phyloP scores from a whole-genome alignment of 345 rosid genomes.

The Eucalyptus polybractea region DNA sequence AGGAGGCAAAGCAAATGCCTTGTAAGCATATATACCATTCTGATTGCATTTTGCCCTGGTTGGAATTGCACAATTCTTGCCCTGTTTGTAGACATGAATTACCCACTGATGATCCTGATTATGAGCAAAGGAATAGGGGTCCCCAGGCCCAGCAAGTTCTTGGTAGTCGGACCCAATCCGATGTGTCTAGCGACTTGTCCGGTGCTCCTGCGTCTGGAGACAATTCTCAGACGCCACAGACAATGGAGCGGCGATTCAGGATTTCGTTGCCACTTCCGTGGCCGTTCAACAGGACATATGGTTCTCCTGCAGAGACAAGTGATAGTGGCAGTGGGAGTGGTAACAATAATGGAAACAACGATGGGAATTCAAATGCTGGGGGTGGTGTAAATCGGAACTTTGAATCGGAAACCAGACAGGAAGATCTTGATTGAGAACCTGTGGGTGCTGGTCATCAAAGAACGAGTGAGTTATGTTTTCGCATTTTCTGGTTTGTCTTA shows the following conservation, averaged over 20 bases:
- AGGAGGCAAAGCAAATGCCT: slow-evolving; percentile 46
- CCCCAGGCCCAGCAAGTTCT: not conserved
- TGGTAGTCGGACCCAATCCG: not conserved
- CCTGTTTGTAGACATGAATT: slow-evolving; percentile 61
- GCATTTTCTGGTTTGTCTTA: not conserved
- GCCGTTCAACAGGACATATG: slow-evolving; percentile 23
- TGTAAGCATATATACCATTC: slow-evolving; percentile 57
- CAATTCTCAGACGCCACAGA: slow-evolving; percentile 13
- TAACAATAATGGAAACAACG: slow-evolving; percentile 3
- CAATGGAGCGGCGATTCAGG: slow-evolving; percentile 41
- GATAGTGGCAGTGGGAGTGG: slow-evolving; percentile 13
- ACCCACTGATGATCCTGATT: slow-evolving; percentile 58
- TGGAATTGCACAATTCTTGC: slow-evolving; percentile 58
- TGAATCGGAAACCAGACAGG: slow-evolving; percentile 21
- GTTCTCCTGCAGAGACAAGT: slow-evolving; percentile 15
- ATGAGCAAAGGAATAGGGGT: slow-evolving; percentile 19
- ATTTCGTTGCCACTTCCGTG: slow-evolving; percentile 48
- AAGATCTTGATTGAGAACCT: slow-evolving; percentile 48
- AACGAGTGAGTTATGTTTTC: not conserved
- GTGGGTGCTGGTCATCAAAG: not conserved
- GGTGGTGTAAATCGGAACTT: not conserved
- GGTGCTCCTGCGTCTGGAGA: slow-evolving; percentile 3
- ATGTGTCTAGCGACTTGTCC: not conserved
- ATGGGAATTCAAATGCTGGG: slow-evolving; percentile 23
- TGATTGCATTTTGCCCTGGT: slow-evolving; percentile 58